Base-by-base conservation (phyloP, 2,329 filamentous ascomycete species). In the Emericellopsis cladophorae region DNA sequence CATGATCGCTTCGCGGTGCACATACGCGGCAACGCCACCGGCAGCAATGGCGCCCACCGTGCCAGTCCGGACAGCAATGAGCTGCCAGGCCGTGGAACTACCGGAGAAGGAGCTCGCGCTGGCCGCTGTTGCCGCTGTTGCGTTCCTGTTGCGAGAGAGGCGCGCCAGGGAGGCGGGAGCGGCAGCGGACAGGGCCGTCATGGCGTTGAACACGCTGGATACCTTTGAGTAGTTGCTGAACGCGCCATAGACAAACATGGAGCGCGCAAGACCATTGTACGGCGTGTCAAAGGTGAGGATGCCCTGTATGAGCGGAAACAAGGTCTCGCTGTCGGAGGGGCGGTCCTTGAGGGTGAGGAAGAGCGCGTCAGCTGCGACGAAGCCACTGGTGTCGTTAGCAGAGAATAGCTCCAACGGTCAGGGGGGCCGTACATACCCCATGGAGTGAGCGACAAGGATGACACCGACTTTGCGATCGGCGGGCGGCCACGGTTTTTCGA, bases 221-320 rank as follows among this genome's bases (percentile, higher is more conserved):
- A 76, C 67, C 42, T 74, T 75, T 43, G 70, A 65, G 49, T 76
- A 76, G 54, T 75, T 74, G 39, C 69, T 73, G 42, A 76, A 76
- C 26, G 72, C 72, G 36, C 72, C 72, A 46, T 76, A 76, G 36
- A 75, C 72, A 45, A 76, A 76, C 70, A 76, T 74, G 38, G 68
- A 71, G 11, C 72, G 60, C 3, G 72, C 68, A 14, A 76, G 68
- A 7, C 81, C 80, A 43, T 86, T 78, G 59, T 81, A 93, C 0
- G 88, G 88, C 0, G 88, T 94, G 58, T 94, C 87, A 51, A 92
- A 92, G 7, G 85, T 77, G 29, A 93, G 67, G 14, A 93, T 70
- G 39, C 83, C 87, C 52, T 86, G 81, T 44, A 93, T 81, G 41
- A 84, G 74, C 0, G 87, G 87, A 57, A 93, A 93, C 58, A 87